Base-by-base conservation (phyloP, 1,284 basidiomycete genomes). In the Tilletia horrida region DNA sequence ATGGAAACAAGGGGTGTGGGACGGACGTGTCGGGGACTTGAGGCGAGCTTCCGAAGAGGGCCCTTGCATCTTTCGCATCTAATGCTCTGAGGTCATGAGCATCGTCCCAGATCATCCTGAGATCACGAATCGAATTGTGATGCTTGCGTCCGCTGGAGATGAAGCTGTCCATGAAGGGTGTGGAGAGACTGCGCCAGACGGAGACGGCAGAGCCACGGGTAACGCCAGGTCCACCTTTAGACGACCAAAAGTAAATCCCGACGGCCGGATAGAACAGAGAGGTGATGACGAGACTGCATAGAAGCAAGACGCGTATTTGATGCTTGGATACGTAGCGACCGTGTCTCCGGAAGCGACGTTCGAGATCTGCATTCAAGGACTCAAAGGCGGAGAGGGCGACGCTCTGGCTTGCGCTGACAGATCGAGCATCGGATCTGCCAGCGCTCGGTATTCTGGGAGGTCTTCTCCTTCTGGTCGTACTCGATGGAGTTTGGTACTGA, bases 201-300 rank as follows among this genome's bases (percentile, higher is more conserved):
- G 73, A 73, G 42, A 71, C 69, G 9, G 76, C 74, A 63, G 76
- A 73, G 25, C 76, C 74, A 62, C 74, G 66, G 40, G 71, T 75
- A 1, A 78, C 72, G 48, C 76, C 76, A 1, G 76, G 76, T 0
- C 76, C 76, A 52, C 76, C 76, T 45, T 78, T 76, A n/a, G 76
- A 78, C 0, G 75, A 70, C 75, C 75, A 78, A 47, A 81, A 74
- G 72, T 80, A 81, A 67, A 81, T 78, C 45, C 78, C 79, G 18
- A 76, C 76, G 9, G 79, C 79, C 7, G 79, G 79, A 59, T 81
- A 97, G 81, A 95, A 91, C 63, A 98, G 88, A 48, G 91, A 93
- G 59, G 93, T 95, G 84, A 98, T 97, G 77, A 97, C 91, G 69
- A 97, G 86, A 68, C 91, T 90, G 67, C 92, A 95, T 69, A 96